Conservation (phyloP, 148 eudicot genomes). For the Bassia scoparia region DNA sequence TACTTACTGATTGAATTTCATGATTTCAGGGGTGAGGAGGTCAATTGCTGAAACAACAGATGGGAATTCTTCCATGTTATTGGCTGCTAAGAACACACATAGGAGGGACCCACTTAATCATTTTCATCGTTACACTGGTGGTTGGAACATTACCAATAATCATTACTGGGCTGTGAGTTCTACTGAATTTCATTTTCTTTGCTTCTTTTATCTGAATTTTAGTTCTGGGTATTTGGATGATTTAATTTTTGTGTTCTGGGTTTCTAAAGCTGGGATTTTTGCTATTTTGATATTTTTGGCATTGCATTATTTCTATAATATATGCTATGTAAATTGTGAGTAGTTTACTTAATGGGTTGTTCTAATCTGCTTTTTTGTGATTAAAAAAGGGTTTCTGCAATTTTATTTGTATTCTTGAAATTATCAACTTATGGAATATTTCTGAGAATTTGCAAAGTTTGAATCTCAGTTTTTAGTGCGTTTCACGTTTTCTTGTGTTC, state of each 20-base stretch:
- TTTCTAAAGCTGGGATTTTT: background rate
- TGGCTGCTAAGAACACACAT: slow-evolving; percentile 50
- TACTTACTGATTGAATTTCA: background rate
- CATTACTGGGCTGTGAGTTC: slow-evolving; percentile 55
- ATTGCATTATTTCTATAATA: background rate
- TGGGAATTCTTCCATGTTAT: slow-evolving; percentile 27
- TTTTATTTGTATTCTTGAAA: background rate
- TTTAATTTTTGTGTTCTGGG: background rate
- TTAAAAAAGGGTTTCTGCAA: background rate
- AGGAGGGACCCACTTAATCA: slow-evolving; percentile 50
- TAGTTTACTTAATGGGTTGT: background rate
- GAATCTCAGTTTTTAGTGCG: background rate
- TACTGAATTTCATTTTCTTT: background rate
- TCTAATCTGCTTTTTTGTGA: background rate
- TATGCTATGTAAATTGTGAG: too few species aligned
- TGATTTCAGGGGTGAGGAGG: slow-evolving; percentile 15
- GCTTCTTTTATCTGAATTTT: background rate
- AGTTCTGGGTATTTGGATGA: slow-evolving; percentile 6
- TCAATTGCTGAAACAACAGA: slow-evolving; percentile 26
- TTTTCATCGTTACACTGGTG: slow-evolving; percentile 46
- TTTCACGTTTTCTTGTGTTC: slow-evolving; percentile 1
- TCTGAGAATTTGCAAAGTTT: background rate
- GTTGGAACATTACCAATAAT: slow-evolving; percentile 53
- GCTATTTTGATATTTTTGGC: background rate
- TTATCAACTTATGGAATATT: background rate